A percentile compares a stretch with the other conserved stretches of the same genome.
phyloP scores from a whole-genome alignment of 768 basidiomycete genomes.

The Lactifluus subvellereus region DNA sequence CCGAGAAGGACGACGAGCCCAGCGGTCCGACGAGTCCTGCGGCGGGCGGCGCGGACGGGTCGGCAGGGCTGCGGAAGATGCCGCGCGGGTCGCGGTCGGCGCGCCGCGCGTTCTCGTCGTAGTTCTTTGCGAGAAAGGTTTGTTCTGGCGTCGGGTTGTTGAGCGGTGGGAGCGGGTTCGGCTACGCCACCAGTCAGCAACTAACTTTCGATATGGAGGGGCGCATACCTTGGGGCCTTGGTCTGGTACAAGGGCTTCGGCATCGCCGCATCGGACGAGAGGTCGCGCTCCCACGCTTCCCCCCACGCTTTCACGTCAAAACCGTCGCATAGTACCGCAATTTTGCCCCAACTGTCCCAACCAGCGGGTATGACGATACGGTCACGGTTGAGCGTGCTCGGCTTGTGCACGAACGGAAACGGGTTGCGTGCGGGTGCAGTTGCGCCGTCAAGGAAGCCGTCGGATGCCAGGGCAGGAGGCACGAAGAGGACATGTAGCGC shows the following conservation, averaged over 20 bases:
- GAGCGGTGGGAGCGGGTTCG: slow-evolving; percentile 63
- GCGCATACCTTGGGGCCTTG: slow-evolving; percentile 61
- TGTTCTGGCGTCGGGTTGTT: slow-evolving; percentile 85
- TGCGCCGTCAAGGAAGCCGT: slow-evolving; percentile 31
- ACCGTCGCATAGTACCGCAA: slow-evolving; percentile 80
- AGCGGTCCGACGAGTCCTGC: slow-evolving; percentile 91
- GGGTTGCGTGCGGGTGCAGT: slow-evolving; percentile 59
- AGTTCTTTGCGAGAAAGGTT: slow-evolving; percentile 83
- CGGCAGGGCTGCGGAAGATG: slow-evolving; percentile 74
- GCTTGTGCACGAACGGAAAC: slow-evolving; percentile 81
- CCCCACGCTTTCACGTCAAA: slow-evolving; percentile 82
- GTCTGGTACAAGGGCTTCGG: slow-evolving; percentile 63
- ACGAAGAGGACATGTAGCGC: slow-evolving; percentile 76
- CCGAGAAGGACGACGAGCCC: slow-evolving; percentile 75
- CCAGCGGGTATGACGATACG: slow-evolving; percentile 88
- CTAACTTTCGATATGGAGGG: not conserved
- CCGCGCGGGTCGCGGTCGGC: slow-evolving; percentile 85
- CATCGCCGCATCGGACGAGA: too few species aligned
- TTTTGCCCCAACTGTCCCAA: slow-evolving; percentile 99
- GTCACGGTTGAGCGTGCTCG: slow-evolving; percentile 91
- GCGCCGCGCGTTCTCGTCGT: slow-evolving; percentile 88
- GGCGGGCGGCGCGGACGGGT: slow-evolving; percentile 44
- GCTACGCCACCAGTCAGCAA: slow-evolving; percentile 34
- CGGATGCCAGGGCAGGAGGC: slow-evolving; percentile 54
- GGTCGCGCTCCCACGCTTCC: slow-evolving; percentile 72